These are phyloP conservation scores for Calonectria pseudoturangicola DNA, from an alignment of 2,329 filamentous ascomycete species.

Conservation along the genomic window DNA sequence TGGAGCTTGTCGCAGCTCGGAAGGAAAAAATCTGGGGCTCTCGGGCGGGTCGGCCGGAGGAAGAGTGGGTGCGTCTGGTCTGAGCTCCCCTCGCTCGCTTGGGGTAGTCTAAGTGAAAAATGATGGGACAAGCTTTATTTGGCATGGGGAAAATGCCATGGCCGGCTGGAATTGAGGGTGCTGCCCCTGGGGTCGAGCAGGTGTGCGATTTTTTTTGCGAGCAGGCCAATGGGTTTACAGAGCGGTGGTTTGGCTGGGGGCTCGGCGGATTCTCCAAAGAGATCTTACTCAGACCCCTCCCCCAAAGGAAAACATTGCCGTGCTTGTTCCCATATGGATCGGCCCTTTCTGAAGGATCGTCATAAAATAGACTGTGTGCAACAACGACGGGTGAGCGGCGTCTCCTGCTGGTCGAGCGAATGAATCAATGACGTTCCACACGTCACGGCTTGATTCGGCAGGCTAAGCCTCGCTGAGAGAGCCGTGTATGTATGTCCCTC, in stretches of 20 bases:
- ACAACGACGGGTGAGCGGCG: neutral
- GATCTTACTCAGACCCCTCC: slow-evolving; percentile 14
- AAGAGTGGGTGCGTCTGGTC: neutral
- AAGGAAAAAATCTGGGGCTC: slow-evolving; percentile 16
- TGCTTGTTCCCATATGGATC: neutral
- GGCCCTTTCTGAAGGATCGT: neutral
- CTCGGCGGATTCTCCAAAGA: neutral
- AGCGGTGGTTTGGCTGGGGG: neutral
- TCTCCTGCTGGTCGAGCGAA: neutral
- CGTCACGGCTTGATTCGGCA: neutral
- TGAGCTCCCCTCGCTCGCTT: neutral
- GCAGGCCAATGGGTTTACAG: neutral
- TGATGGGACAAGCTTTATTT: too few species aligned
- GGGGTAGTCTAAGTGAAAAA: neutral
- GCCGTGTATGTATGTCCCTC: too few species aligned
- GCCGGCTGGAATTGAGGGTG: too few species aligned
- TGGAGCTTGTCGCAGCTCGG: neutral
- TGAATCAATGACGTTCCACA: slow-evolving; percentile 1
- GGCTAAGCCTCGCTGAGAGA: slow-evolving; percentile 17
- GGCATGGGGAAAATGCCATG: too few species aligned
- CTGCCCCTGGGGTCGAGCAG: too few species aligned
- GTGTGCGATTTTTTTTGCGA: neutral
- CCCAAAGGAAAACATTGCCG: neutral
- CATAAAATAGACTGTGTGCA: neutral
- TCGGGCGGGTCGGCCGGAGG: neutral